Percentiles rank a stretch among this genome's conserved stretches.
Conservation (phyloP, 179 eudicot genomes). For the Beta macrorhiza region DNA sequence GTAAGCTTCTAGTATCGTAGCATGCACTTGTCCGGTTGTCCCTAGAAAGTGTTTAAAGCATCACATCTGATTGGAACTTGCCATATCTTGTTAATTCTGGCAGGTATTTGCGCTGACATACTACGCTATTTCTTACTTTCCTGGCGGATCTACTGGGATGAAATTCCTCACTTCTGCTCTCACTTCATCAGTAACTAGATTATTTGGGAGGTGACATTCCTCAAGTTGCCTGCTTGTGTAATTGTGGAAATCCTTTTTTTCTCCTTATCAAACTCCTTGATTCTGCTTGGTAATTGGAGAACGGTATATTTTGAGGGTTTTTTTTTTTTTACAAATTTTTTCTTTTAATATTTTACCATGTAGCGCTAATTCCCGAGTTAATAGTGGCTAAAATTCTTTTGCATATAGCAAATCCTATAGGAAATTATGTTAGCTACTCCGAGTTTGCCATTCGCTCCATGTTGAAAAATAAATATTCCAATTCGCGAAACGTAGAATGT, state of each 20-base stretch:
- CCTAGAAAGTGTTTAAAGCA: not conserved
- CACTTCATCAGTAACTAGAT: conserved; percentile 63
- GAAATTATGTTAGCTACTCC: not conserved
- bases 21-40: not conserved
- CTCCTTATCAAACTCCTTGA: not conserved
- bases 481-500: not conserved
- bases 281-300: not conserved
- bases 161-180: conserved; percentile 78
- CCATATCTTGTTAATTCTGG: conserved; percentile 21
- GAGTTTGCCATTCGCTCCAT: not conserved
- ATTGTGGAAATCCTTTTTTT: conserved; percentile 12
- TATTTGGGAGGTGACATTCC: conserved; percentile 82
- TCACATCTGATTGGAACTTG: conserved; percentile 7
- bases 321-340: too few relatives aligned
- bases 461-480: not conserved
- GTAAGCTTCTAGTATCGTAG: not conserved
- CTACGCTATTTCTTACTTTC: conserved; percentile 90
- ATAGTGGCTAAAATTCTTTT: not conserved
- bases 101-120: conserved; percentile 88
- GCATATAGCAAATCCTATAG: conserved; percentile 7
- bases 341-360: not conserved
- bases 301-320: not conserved
- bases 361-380: not conserved
- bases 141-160: conserved; percentile 94
- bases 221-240: not conserved